phyloP scores from a whole-genome alignment of 371 early-diverging fungal species.

The Lichtheimia ramosa region DNA sequence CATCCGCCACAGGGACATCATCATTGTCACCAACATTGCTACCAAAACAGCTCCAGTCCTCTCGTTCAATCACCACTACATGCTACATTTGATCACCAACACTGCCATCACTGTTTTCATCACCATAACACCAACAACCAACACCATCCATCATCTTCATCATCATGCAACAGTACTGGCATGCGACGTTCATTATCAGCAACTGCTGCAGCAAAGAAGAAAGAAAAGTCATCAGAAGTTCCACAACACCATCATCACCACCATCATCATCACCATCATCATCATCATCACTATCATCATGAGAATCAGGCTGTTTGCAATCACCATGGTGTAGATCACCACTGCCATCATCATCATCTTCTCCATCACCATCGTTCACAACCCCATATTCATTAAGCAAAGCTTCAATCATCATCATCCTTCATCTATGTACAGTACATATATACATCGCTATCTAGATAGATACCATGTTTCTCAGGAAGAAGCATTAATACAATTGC shows the following conservation, averaged over 20 bases:
- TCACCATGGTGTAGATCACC: neutral
- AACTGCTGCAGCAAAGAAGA: too few relatives aligned
- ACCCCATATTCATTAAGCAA: neutral
- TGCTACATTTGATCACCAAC: too few relatives aligned
- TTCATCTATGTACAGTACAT: neutral
- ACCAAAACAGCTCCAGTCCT: neutral
- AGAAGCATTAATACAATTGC: too few relatives aligned
- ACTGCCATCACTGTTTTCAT: neutral
- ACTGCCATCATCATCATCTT: neutral
- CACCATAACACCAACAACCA: neutral
- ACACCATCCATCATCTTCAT: neutral
- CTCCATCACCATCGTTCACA: neutral
- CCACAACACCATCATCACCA: too few relatives aligned
- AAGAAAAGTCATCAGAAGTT: too few relatives aligned
- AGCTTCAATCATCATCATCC: neutral
- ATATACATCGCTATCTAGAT: too few relatives aligned
- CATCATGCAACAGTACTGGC: neutral
- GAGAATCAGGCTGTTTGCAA: too few relatives aligned
- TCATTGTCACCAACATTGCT: neutral
- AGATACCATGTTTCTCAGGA: too few relatives aligned
- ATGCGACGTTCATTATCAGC: too few relatives aligned
- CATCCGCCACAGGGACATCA: neutral
- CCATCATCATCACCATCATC: too few relatives aligned
- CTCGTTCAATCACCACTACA: too few relatives aligned
- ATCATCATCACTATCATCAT: too few relatives aligned